Evolutionary conservation across 2,329 filamentous ascomycete species (phyloP).

Genomic region (Aspergillus tubingensis): DNA sequence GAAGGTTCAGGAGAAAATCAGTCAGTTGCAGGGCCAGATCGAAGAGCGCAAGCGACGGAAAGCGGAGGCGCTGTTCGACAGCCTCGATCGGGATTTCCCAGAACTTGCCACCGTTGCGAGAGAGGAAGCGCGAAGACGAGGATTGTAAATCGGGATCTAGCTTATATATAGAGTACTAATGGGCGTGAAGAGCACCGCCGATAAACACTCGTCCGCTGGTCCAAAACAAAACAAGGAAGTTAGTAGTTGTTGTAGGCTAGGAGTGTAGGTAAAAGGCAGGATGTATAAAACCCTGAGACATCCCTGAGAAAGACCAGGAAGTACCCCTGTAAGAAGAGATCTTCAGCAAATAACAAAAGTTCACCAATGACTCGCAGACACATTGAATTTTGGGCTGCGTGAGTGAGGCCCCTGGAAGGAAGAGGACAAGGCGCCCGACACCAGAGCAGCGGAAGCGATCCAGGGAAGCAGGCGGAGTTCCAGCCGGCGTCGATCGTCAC

Average conservation of each 20-base stretch:
- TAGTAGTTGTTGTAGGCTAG: neutral
- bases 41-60: constrained; percentile 20
- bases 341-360: neutral
- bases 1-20: constrained; percentile 24
- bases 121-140: constrained; percentile 24
- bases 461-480: constrained; percentile 13
- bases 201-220: neutral
- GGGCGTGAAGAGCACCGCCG: neutral
- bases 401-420: neutral
- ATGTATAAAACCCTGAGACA: neutral
- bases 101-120: constrained; percentile 21
- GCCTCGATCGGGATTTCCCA: constrained; percentile 22
- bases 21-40: constrained; percentile 20
- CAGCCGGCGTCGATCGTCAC: constrained; percentile 14
- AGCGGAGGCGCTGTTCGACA: constrained; percentile 18
- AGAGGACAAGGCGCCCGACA: neutral
- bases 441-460: constrained; percentile 6
- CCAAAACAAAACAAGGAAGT: neutral
- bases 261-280: neutral
- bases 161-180: neutral
- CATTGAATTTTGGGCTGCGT: neutral
- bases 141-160: constrained; percentile 6
- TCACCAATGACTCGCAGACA: neutral
- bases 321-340: neutral
- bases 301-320: neutral